A percentile compares a stretch with the other conserved stretches of the same genome.
phyloP scores from a whole-genome alignment of 192 early-diverging fungal species.

The Gonapodya sp. region DNA sequence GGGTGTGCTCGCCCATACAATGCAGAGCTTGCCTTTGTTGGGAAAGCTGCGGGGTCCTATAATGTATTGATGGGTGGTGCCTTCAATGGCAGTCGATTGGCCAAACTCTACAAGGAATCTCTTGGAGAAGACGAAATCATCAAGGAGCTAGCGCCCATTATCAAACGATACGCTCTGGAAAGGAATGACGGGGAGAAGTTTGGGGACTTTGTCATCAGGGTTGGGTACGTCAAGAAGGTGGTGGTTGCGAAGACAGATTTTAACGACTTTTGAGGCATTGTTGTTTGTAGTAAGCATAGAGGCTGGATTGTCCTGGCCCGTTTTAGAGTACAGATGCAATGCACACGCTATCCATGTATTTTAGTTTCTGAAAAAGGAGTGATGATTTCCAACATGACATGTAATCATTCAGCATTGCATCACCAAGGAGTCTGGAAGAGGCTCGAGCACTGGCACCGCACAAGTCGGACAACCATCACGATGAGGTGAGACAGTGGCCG shows the following conservation, averaged over 20 bases:
- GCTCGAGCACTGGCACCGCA: no score
- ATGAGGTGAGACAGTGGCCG: no score
- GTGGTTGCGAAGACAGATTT: constrained; percentile 60
- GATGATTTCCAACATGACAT: no score
- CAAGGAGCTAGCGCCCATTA: constrained; percentile 60
- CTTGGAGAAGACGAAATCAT: constrained; percentile 85
- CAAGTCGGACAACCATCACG: no score
- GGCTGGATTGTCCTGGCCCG: no score
- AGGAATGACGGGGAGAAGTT: constrained; percentile 69
- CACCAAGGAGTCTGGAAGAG: no score
- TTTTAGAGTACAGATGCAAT: no score
- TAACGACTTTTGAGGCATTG: constrained; percentile 42
- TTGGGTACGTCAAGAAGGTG: constrained; percentile 72
- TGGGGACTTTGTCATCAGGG: constrained; percentile 92
- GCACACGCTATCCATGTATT: no score
- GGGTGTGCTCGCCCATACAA: constrained; percentile 91
- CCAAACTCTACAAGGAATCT: constrained; percentile 85
- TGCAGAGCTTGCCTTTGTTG: constrained; percentile 90
- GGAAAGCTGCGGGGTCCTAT: constrained; percentile 89
- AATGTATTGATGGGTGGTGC: constrained; percentile 93
- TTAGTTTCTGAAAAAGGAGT: no score
- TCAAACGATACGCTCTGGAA: constrained; percentile 68
- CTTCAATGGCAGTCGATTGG: constrained; percentile 73
- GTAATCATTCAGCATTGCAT: no score
- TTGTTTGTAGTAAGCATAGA: no score